These are phyloP conservation scores for Lipomyces yamadae DNA, from an alignment of 805 yeast species.

Conservation along the genomic window DNA sequence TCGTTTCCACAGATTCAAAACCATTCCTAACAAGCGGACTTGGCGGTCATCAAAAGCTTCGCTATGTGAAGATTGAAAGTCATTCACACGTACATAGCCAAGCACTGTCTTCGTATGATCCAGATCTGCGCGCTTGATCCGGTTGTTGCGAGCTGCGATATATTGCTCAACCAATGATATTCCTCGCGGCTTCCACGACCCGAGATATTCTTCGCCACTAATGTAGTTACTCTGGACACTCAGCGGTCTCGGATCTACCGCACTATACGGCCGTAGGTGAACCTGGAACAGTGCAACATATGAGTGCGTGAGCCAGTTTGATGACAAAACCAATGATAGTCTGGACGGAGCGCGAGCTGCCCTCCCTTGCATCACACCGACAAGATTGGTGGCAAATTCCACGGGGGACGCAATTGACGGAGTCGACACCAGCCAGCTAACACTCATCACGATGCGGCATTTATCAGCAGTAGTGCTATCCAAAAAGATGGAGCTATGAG, in stretches of 20 bases:
- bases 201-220: slow-evolving; percentile 31
- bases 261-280: slow-evolving; percentile 21
- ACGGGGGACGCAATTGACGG: slow-evolving; percentile 29
- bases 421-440: slow-evolving; percentile 32
- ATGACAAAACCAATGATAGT: slow-evolving; percentile 23
- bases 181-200: slow-evolving; percentile 35
- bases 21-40: slow-evolving; percentile 6
- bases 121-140: slow-evolving; percentile 13
- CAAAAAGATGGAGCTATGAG: slow-evolving; percentile 29
- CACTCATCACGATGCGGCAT: slow-evolving; percentile 27
- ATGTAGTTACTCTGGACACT: slow-evolving; percentile 26
- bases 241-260: slow-evolving; percentile 16
- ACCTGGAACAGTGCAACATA: slow-evolving; percentile 30
- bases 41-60: slow-evolving; percentile 5
- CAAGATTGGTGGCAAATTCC: slow-evolving; percentile 30
- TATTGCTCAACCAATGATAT: slow-evolving; percentile 25
- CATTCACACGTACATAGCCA: not conserved
- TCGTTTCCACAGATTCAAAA: slow-evolving; percentile 21
- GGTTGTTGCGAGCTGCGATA: not conserved
- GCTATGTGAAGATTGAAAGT: not conserved
- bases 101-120: slow-evolving; percentile 21
- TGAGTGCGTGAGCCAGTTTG: slow-evolving; percentile 22
- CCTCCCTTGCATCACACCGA: slow-evolving; percentile 25
- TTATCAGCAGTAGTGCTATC: slow-evolving; percentile 35
- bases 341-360: slow-evolving; percentile 27